Conservation (phyloP, 306 rosid species). For the Dalbergia oliveri region DNA sequence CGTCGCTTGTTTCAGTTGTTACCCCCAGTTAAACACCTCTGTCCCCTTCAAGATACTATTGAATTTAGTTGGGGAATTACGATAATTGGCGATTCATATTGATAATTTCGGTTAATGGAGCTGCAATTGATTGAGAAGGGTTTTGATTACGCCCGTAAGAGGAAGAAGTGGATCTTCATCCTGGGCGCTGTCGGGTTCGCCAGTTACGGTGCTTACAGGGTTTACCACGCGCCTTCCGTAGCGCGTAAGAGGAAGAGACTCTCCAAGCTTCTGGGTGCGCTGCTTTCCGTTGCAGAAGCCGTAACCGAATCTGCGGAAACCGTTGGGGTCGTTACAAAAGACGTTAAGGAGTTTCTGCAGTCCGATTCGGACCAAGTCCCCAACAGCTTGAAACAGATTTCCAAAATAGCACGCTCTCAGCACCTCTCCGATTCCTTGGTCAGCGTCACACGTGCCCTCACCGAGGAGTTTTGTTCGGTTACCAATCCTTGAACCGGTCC, state of each 20-base stretch:
- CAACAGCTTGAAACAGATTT: slow-evolving; percentile 71
- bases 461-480: slow-evolving; percentile 61
- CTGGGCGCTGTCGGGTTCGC: slow-evolving; percentile 66
- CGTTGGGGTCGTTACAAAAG: slow-evolving; percentile 66
- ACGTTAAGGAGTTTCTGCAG: slow-evolving; percentile 72
- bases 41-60: no score
- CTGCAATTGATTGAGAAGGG: slow-evolving; percentile 53
- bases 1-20: no score
- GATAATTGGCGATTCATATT: slow-evolving; percentile 16
- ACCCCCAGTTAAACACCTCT: no score
- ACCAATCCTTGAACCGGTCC: slow-evolving; percentile 40
- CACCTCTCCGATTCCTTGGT: slow-evolving; percentile 68
- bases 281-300: slow-evolving; percentile 71
- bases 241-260: slow-evolving; percentile 64
- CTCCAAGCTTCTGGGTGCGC: slow-evolving; percentile 57
- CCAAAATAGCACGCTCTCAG: slow-evolving; percentile 68
- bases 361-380: slow-evolving; percentile 79
- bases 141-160: slow-evolving; percentile 56
- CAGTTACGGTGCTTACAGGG: slow-evolving; percentile 60
- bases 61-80: background rate
- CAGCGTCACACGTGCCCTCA: slow-evolving; percentile 62
- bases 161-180: slow-evolving; percentile 65
- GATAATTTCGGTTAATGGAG: slow-evolving; percentile 59
- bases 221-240: slow-evolving; percentile 69
- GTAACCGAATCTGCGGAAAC: slow-evolving; percentile 74